phyloP scores from a whole-genome alignment of 306 rosid genomes.

The Geum urbanum region DNA sequence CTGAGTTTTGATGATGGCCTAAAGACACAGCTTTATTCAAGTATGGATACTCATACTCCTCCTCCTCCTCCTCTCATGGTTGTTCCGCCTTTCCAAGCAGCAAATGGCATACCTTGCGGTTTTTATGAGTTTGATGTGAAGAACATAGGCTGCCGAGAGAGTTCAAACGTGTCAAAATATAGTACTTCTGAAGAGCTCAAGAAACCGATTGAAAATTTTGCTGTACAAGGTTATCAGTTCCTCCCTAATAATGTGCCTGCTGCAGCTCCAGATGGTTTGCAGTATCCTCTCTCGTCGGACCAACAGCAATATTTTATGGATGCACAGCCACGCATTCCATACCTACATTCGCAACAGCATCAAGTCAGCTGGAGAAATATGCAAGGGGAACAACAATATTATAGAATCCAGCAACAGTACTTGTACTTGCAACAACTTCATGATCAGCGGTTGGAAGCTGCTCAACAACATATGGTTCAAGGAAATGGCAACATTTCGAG shows the following conservation, averaged over 20 bases:
- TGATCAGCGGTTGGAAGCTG: constrained; percentile 33
- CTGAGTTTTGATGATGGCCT: constrained; percentile 30
- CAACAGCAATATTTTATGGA: constrained; percentile 33
- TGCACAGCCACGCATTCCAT: constrained; percentile 24
- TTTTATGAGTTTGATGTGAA: constrained; percentile 24
- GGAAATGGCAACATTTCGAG: constrained; percentile 27
- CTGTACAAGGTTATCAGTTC: constrained; percentile 28
- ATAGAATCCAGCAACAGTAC: constrained; percentile 27
- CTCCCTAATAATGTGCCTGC: constrained; percentile 33
- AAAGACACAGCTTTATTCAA: constrained; percentile 12
- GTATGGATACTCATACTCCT: constrained; percentile 29
- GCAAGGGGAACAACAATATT: constrained; percentile 35
- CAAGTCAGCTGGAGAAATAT: constrained; percentile 42
- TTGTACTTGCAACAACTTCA: constrained; percentile 36
- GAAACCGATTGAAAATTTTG: constrained; percentile 21
- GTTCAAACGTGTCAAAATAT: constrained; percentile 26
- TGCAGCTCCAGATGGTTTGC: constrained; percentile 35
- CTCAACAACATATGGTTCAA: constrained; percentile 33
- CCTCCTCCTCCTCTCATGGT: constrained; percentile 9
- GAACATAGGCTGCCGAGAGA: constrained; percentile 30
- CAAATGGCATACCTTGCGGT: constrained; percentile 24
- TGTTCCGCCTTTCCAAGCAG: constrained; percentile 26
- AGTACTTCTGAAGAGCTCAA: constrained; percentile 30
- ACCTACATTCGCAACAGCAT: constrained; percentile 31
- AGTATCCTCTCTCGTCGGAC: constrained; percentile 39